Evolutionary conservation across 2,329 filamentous ascomycete species (phyloP).

Genomic region (Emmonsiellopsis sp.): DNA sequence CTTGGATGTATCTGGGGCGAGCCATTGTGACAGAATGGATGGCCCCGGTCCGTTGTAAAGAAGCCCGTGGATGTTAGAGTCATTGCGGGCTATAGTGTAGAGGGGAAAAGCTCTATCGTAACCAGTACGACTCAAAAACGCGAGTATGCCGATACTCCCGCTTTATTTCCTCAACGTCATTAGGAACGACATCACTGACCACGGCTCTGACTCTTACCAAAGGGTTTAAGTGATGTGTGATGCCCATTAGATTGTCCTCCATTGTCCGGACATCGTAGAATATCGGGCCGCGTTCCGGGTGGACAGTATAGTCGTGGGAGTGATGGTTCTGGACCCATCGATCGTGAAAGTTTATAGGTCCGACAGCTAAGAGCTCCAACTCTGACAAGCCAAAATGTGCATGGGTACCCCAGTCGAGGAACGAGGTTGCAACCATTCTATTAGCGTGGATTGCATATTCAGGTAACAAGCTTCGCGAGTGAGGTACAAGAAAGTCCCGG

Average conservation of each 20-base stretch:
- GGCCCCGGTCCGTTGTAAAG: too few relatives aligned
- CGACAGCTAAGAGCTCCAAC: conserved; percentile 1
- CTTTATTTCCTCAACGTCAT: background rate
- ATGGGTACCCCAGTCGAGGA: background rate
- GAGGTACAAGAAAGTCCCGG: background rate
- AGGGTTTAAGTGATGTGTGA: background rate
- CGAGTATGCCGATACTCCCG: background rate
- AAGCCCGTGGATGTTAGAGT: too few relatives aligned
- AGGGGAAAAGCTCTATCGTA: background rate
- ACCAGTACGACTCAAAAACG: conserved; percentile 3
- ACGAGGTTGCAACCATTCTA: background rate
- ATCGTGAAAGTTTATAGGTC: background rate
- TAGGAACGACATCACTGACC: background rate
- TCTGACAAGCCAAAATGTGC: background rate
- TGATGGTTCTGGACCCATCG: background rate
- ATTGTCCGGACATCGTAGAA: background rate
- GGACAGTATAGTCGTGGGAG: background rate
- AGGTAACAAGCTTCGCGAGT: background rate
- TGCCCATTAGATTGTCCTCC: background rate
- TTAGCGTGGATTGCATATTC: background rate
- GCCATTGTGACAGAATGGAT: too few relatives aligned
- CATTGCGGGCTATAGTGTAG: too few relatives aligned
- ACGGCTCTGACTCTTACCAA: background rate
- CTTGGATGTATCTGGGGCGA: too few relatives aligned
- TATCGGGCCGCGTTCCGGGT: background rate